Evolutionary conservation across 2,329 filamentous ascomycete species (phyloP).

Genomic region (Sphaerulina populicola): DNA sequence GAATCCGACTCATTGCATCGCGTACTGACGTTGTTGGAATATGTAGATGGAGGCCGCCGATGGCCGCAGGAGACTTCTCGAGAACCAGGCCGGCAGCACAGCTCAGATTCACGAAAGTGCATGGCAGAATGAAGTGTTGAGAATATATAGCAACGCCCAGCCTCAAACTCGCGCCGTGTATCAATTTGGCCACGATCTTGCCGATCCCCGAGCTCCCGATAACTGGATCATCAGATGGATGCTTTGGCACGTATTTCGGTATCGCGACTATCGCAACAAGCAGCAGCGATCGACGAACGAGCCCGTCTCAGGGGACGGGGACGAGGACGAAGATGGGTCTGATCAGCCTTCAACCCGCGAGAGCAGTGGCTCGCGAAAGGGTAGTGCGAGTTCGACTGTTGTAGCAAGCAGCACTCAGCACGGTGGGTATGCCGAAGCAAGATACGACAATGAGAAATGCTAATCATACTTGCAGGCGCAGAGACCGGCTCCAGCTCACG

Average conservation of each 20-base stretch:
- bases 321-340: conserved; percentile 2
- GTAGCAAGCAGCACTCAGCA: conserved; percentile 3
- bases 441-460: background rate
- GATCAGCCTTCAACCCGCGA: background rate
- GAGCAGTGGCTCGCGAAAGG: conserved; percentile 7
- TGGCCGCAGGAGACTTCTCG: conserved; percentile 35
- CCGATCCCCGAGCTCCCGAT: conserved; percentile 33
- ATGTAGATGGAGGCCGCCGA: conserved; percentile 35
- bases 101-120: conserved; percentile 41
- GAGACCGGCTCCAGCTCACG: background rate
- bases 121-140: conserved; percentile 36
- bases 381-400: background rate
- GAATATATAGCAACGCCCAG: conserved; percentile 34
- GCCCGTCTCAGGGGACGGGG: background rate
- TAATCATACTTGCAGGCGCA: conserved; percentile 1
- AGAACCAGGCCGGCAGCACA: conserved; percentile 31
- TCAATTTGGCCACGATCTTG: conserved; percentile 34
- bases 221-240: conserved; percentile 46
- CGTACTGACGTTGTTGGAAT: background rate
- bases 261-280: conserved; percentile 36
- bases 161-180: conserved; percentile 35
- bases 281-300: conserved; percentile 15
- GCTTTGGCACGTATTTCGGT: conserved; percentile 44
- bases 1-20: background rate
- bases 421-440: background rate